Base-by-base conservation (phyloP, 2,329 filamentous ascomycete genomes). In the Colletotrichum plurivorum region DNA sequence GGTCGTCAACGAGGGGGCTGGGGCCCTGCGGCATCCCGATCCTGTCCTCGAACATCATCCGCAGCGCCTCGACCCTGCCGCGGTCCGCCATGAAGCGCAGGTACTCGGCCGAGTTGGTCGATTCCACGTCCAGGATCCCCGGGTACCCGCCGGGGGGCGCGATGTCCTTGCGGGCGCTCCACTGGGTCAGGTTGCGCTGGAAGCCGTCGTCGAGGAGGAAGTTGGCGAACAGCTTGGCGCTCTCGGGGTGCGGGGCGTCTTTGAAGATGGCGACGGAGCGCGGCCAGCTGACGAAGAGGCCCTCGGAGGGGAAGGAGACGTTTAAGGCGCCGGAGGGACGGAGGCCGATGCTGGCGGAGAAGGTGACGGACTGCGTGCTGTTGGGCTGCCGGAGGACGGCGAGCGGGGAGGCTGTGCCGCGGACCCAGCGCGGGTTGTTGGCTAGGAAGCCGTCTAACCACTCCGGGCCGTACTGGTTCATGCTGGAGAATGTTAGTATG, bases 381-480 rank as follows among this genome's bases (percentile, higher is more conserved):
- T 80, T 78, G 7, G 74, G 41, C 4, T 51, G 27, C 20, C 84
- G 53, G 10, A 85, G 70, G 27, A 84, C 54, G 0, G 78, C 78
- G 1, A 49, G 63, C 0, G 85, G 84, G 0, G 83, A 86, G 1
- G 75, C 77, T 0, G 82, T 83, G 6, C 86, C 85, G 22, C 86
- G 85, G 15, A 88, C 84, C 86, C 86, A 88, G 31, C 75, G 77
- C 0, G 84, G 83, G 71, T 87, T 84, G 69, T 88, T 84, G 12
- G 78, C 71, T 2, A 86, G 72, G 0, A 88, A 78, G 3, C 71
- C 71, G 12, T 88, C 81, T 67, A 88, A 82, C 84, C 84, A 88
- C 1, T 75, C 70, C 8, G 71, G 71, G 10, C 85, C 85, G 41
- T 84, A 78, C 45, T 83, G 72, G 51, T 79, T 68, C 69, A 83